Evolutionary conservation across 176 grass and related monocot species (phyloP).

Genomic region (Microstegium vimineum): DNA sequence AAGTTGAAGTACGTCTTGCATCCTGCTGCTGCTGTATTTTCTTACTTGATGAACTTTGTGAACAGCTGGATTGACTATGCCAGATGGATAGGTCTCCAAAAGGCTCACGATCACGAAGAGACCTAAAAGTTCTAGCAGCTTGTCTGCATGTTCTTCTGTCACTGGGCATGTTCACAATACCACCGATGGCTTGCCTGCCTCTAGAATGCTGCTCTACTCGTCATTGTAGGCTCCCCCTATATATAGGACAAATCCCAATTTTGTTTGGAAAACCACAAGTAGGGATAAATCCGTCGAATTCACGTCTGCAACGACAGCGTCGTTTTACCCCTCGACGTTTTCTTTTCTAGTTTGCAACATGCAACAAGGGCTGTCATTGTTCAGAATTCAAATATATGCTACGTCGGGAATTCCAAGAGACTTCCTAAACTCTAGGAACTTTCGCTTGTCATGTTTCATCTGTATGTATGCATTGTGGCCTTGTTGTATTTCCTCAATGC

Average conservation of each 20-base stretch:
- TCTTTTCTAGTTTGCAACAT: background rate
- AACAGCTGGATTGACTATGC: constrained; percentile 86
- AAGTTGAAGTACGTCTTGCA: background rate
- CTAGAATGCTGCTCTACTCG: background rate
- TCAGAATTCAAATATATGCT: background rate
- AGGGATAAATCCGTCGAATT: constrained; percentile 25
- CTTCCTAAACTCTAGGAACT: background rate
- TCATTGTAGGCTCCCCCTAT: background rate
- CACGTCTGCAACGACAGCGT: background rate
- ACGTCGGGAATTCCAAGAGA: background rate
- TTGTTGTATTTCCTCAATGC: background rate
- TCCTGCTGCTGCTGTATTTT: background rate
- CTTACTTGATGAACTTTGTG: constrained; percentile 1
- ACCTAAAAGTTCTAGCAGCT: constrained; percentile 2
- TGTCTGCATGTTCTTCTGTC: background rate
- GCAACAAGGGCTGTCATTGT: background rate
- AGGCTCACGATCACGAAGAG: constrained; percentile 34
- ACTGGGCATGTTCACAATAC: background rate
- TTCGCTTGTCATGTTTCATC: background rate
- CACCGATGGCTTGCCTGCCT: background rate
- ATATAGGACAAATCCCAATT: background rate
- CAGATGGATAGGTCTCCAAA: constrained; percentile 66
- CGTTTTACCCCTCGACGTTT: background rate
- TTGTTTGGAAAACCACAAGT: background rate
- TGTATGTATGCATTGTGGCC: background rate